Conservation (phyloP, 148 eudicot species). For the Rhododendron molle region DNA sequence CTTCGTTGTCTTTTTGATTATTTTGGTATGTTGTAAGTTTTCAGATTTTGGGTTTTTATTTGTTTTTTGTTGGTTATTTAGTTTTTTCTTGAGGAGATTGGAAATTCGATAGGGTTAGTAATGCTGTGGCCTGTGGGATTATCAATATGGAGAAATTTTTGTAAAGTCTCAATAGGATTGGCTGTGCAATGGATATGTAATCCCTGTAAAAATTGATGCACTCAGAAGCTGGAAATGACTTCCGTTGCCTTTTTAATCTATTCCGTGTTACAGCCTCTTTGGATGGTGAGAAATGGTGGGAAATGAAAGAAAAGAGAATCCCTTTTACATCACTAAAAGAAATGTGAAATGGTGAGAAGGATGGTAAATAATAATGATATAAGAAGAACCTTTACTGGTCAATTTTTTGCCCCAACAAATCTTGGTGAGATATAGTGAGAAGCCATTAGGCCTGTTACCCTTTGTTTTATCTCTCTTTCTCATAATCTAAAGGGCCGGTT, state of each 20-base stretch:
- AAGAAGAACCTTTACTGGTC: neutral
- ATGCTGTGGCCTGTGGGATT: neutral
- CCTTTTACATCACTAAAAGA: neutral
- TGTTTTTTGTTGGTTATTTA: neutral
- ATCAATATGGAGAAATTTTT: neutral
- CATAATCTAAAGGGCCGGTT: neutral
- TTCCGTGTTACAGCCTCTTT: neutral
- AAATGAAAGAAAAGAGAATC: neutral
- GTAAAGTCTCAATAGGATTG: neutral
- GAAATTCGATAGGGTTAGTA: neutral
- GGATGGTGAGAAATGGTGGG: neutral
- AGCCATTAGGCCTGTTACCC: neutral
- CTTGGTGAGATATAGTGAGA: neutral
- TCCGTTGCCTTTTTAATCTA: neutral
- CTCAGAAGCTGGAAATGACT: neutral
- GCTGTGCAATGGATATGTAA: neutral
- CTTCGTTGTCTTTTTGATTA: neutral
- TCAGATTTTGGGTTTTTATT: neutral
- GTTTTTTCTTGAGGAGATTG: too few relatives aligned
- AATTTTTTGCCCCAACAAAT: neutral
- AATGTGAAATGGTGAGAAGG: neutral
- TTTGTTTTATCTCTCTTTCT: neutral
- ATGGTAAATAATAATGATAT: neutral
- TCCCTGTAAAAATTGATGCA: neutral
- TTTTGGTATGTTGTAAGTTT: neutral